phyloP scores from a whole-genome alignment of 768 basidiomycete species.

The Cubamyces sp. region DNA sequence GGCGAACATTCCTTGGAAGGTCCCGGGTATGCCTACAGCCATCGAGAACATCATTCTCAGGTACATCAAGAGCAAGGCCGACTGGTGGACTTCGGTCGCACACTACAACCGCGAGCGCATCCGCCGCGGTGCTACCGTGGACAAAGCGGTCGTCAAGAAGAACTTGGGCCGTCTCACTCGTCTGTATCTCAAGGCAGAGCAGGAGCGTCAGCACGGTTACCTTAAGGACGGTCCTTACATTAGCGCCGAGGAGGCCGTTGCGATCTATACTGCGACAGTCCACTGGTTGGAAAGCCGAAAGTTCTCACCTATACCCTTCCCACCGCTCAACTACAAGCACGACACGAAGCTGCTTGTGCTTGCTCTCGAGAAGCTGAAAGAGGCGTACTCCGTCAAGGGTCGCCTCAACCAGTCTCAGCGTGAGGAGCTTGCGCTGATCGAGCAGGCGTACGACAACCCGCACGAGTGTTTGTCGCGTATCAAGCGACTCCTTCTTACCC shows the following conservation, averaged over 20 bases:
- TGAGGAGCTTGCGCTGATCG: conserved; percentile 96
- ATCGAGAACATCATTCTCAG: conserved; percentile 99
- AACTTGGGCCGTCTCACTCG: conserved; percentile 97
- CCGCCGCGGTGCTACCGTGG: conserved; percentile 93
- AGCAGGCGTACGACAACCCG: conserved; percentile 99
- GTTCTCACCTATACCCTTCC: conserved; percentile 99
- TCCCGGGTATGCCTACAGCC: conserved; percentile 98
- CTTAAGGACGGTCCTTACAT: conserved; percentile 99
- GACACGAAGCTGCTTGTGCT: conserved; percentile 97
- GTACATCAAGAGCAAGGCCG: conserved; percentile 99
- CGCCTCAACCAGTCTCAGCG: conserved; percentile 98
- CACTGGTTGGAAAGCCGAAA: conserved; percentile 99
- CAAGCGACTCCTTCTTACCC: conserved; percentile 94
- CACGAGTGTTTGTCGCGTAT: conserved; percentile 99
- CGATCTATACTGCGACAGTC: conserved; percentile 97
- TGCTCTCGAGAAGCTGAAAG: conserved; percentile 97
- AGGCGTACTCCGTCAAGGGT: conserved; percentile 97
- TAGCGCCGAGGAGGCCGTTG: conserved; percentile 97
- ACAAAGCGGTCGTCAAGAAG: conserved; percentile 99
- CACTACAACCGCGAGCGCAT: conserved; percentile 99
- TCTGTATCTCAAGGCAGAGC: conserved; percentile 97
- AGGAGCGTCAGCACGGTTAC: conserved; percentile 97
- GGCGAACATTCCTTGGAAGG: conserved; percentile 99
- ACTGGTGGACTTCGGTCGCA: conserved; percentile 99
- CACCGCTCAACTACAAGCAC: conserved; percentile 98